phyloP scores from a whole-genome alignment of 192 early-diverging fungal genomes.

The Linnemannia elongata region DNA sequence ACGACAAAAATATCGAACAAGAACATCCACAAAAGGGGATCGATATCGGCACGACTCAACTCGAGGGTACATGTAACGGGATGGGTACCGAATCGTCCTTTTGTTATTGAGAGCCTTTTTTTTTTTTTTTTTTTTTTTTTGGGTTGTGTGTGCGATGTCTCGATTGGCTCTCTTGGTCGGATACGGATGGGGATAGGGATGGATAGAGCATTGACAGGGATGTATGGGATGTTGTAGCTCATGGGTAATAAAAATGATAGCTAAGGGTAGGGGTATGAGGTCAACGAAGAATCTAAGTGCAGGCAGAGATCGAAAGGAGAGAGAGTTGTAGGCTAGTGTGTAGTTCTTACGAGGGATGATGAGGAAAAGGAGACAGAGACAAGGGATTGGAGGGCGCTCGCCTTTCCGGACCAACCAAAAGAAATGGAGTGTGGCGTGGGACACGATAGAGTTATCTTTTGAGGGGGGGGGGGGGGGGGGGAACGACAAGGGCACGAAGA shows the following conservation, averaged over 20 bases:
- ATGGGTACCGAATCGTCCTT: not conserved
- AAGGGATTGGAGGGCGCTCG: not conserved
- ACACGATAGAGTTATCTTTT: not conserved
- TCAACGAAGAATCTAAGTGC: not conserved
- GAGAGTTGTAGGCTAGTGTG: not conserved
- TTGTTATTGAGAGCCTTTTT: not conserved
- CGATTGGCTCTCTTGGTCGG: not conserved
- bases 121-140: not conserved
- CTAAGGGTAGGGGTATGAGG: not conserved
- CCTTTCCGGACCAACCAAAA: not conserved
- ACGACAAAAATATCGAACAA: not conserved
- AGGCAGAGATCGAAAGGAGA: not conserved
- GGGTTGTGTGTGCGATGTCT: not conserved
- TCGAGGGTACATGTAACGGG: not conserved
- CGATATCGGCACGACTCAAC: not conserved
- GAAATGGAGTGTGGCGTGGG: conserved; percentile 4
- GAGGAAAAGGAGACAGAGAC: not conserved
- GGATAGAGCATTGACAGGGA: no score
- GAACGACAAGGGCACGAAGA: not conserved
- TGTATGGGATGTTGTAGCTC: not conserved
- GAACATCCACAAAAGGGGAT: conserved; percentile 1
- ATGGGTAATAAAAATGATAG: not conserved
- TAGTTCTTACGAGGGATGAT: not conserved
- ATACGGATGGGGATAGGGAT: not conserved
- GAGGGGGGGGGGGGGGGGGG: no score